phyloP scores from a whole-genome alignment of 257 asterid species.

The Petunia axillaris region DNA sequence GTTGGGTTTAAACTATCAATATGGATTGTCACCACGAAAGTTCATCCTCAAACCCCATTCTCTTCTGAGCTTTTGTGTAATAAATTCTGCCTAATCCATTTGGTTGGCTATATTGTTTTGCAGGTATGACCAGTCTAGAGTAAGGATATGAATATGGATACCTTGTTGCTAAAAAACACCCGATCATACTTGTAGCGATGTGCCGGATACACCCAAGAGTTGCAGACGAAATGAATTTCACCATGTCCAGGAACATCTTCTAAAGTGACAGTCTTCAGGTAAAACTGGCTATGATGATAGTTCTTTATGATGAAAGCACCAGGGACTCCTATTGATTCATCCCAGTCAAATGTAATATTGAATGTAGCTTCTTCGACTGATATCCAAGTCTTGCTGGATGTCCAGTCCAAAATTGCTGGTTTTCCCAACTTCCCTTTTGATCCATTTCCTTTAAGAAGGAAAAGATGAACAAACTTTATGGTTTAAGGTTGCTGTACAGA shows the following conservation, averaged over 20 bases:
- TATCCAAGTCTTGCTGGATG: conserved; percentile 55
- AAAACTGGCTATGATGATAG: conserved; percentile 72
- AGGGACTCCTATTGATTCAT: conserved; percentile 66
- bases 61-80: not conserved
- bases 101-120: not conserved
- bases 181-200: conserved; percentile 66
- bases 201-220: conserved; percentile 86
- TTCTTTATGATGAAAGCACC: conserved; percentile 73
- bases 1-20: not conserved
- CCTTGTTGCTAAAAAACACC: conserved; percentile 77
- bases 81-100: not conserved
- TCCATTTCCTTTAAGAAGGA: conserved; percentile 40
- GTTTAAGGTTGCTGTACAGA: conserved; percentile 18
- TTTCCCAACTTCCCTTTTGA: conserved; percentile 78
- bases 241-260: conserved; percentile 70
- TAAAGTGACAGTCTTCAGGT: conserved; percentile 66
- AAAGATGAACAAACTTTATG: not conserved
- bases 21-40: not conserved
- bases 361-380: conserved; percentile 57
- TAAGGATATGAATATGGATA: conserved; percentile 27
- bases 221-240: conserved; percentile 63
- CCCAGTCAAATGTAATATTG: conserved; percentile 61
- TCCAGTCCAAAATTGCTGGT: conserved; percentile 63
- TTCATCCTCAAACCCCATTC: not conserved
- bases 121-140: not conserved